A percentile compares a stretch with the other conserved stretches of the same genome.
phyloP scores from a whole-genome alignment of 2,329 filamentous ascomycete genomes.

The Neofusicoccum ribis region DNA sequence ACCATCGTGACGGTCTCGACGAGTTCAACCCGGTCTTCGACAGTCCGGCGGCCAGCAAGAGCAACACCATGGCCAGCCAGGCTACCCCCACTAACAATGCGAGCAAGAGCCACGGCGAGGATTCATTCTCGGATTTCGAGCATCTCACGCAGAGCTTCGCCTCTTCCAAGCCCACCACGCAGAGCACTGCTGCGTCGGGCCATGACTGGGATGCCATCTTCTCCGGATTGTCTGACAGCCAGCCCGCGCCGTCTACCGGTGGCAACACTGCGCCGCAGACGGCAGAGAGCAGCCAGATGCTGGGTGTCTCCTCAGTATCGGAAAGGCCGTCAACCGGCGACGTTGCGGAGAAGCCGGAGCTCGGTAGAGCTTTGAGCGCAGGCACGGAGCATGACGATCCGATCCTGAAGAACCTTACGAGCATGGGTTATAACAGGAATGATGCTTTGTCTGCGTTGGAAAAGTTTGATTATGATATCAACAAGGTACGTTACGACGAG shows the following conservation, averaged over 20 bases:
- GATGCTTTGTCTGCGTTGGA: conserved; percentile 80
- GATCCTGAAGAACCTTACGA: conserved; percentile 82
- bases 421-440: conserved; percentile 80
- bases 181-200: conserved; percentile 40
- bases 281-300: conserved; percentile 33
- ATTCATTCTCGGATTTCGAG: conserved; percentile 54
- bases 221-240: conserved; percentile 65
- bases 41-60: conserved; percentile 56
- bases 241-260: conserved; percentile 19
- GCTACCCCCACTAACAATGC: conserved; percentile 37
- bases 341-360: conserved; percentile 34
- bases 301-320: not conserved
- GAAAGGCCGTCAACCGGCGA: not conserved
- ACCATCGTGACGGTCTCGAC: conserved; percentile 64
- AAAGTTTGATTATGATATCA: conserved; percentile 94
- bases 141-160: conserved; percentile 45
- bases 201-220: conserved; percentile 98
- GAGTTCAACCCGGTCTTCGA: conserved; percentile 85
- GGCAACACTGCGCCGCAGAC: conserved; percentile 38
- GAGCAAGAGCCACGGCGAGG: conserved; percentile 30
- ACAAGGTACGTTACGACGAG: conserved; percentile 66
- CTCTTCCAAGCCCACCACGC: conserved; percentile 36
- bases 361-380: conserved; percentile 70
- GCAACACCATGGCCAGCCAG: conserved; percentile 48
- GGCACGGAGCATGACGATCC: conserved; percentile 85